phyloP scores from a whole-genome alignment of 1,139 yeast species.

The Geotrichum histeridarum region DNA sequence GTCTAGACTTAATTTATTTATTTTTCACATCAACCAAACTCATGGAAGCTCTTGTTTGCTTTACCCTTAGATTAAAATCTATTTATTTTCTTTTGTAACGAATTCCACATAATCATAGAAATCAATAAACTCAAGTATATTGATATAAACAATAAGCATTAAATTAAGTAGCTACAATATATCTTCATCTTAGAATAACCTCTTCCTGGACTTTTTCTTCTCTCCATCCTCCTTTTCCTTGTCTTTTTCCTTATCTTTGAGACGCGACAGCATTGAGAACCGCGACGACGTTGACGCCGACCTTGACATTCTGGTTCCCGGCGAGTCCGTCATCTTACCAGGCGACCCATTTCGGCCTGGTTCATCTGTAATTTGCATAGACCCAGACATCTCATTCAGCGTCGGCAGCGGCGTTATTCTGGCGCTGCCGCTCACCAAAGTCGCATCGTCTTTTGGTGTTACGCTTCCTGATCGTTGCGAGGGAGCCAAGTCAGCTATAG shows the following conservation, averaged over 20 bases:
- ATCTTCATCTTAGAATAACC: neutral
- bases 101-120: neutral
- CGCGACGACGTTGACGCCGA: no score
- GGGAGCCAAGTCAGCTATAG: conserved; percentile 31
- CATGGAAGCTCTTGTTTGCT: neutral
- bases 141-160: neutral
- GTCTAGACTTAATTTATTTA: neutral
- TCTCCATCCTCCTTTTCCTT: neutral
- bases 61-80: neutral
- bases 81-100: neutral
- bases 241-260: neutral
- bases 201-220: neutral
- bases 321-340: no score
- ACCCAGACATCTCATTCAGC: neutral
- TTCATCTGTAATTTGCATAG: no score
- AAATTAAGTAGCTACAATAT: neutral
- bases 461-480: neutral
- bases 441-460: no score
- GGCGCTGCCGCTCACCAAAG: neutral
- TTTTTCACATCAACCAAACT: neutral
- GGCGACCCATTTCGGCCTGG: no score
- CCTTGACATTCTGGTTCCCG: no score
- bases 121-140: neutral
- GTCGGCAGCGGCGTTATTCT: neutral
- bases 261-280: no score